A percentile compares a stretch with the other conserved stretches of the same genome.
phyloP scores from a whole-genome alignment of 2,329 filamentous ascomycete species.

The Amesomyces nigricolor region DNA sequence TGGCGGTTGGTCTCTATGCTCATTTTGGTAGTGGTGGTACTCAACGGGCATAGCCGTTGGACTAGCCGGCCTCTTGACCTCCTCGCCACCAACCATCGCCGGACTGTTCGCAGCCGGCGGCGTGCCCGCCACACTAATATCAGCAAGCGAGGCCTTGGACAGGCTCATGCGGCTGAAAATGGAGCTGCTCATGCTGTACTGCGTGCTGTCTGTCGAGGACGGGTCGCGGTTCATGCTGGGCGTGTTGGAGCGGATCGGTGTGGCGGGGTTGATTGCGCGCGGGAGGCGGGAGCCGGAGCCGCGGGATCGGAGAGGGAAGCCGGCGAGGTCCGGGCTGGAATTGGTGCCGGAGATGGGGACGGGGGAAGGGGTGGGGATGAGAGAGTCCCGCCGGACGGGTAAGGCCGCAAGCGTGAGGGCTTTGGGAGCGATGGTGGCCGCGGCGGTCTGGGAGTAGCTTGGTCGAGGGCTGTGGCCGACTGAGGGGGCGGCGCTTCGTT shows the following conservation, averaged over 20 bases:
- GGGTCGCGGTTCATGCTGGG: conserved; percentile 34
- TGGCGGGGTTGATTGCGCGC: conserved; percentile 31
- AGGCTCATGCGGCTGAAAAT: conserved; percentile 35
- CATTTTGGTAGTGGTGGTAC: not conserved
- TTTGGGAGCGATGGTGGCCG: not conserved
- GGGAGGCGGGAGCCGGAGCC: conserved; percentile 37
- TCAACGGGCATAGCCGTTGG: not conserved
- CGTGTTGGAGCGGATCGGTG: conserved; percentile 34
- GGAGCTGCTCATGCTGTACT: conserved; percentile 38
- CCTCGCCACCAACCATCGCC: conserved; percentile 19
- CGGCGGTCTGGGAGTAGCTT: conserved; percentile 23
- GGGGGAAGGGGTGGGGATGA: conserved; percentile 10
- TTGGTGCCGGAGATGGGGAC: conserved; percentile 6
- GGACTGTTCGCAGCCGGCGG: conserved; percentile 28
- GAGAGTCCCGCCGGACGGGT: conserved; percentile 10
- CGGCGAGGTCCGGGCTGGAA: conserved; percentile 18
- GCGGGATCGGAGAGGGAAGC: conserved; percentile 32
- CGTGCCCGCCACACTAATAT: conserved; percentile 30
- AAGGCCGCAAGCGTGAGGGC: not conserved
- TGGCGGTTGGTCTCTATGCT: not conserved
- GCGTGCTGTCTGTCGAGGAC: conserved; percentile 37
- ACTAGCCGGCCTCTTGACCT: not conserved
- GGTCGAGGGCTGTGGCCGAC: conserved; percentile 9
- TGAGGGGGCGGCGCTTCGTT: conserved; percentile 6
- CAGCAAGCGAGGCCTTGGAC: conserved; percentile 28